Evolutionary conservation across 441 rosid genomes (phyloP).

Genomic region (Brassica balearica): DNA sequence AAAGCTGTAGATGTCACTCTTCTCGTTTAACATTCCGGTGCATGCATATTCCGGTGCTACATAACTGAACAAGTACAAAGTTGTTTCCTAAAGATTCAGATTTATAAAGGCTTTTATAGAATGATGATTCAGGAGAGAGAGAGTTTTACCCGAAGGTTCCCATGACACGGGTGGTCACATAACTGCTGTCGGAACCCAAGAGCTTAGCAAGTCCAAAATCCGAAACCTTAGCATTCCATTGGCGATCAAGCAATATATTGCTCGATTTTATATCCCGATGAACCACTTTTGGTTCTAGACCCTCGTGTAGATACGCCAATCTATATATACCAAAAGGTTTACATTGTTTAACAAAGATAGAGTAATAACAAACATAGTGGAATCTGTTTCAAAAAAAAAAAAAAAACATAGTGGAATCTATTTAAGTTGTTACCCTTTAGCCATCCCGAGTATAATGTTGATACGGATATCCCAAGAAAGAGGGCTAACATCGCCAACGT

Average conservation of each 20-base stretch:
- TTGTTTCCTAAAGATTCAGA: neutral
- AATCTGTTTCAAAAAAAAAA: neutral
- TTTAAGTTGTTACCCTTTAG: slow-evolving; percentile 68
- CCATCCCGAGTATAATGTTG: slow-evolving; percentile 86
- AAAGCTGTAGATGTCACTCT: slow-evolving; percentile 93
- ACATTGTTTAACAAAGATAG: neutral
- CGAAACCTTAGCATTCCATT: slow-evolving; percentile 91
- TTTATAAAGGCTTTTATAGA: no score
- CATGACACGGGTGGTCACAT: slow-evolving; percentile 97
- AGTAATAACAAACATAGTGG: neutral
- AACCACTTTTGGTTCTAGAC: slow-evolving; percentile 98
- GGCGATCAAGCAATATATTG: slow-evolving; percentile 88
- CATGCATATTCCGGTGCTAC: slow-evolving; percentile 99
- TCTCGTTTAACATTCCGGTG: slow-evolving; percentile 97
- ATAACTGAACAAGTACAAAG: slow-evolving; percentile 51
- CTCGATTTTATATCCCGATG: slow-evolving; percentile 94
- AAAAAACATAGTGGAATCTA: no score
- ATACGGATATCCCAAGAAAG: slow-evolving; percentile 89
- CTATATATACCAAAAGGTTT: slow-evolving; percentile 43
- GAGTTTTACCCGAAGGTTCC: slow-evolving; percentile 85
- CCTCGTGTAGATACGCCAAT: slow-evolving; percentile 97
- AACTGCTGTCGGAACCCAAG: slow-evolving; percentile 77
- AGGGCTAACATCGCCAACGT: slow-evolving; percentile 91
- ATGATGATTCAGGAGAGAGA: neutral
- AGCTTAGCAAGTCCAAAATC: slow-evolving; percentile 99